Evolutionary conservation across 2,329 filamentous ascomycete species (phyloP), one percentile per base, ranked within the genome.

Genomic region (Tricladium varicosporioides): DNA sequence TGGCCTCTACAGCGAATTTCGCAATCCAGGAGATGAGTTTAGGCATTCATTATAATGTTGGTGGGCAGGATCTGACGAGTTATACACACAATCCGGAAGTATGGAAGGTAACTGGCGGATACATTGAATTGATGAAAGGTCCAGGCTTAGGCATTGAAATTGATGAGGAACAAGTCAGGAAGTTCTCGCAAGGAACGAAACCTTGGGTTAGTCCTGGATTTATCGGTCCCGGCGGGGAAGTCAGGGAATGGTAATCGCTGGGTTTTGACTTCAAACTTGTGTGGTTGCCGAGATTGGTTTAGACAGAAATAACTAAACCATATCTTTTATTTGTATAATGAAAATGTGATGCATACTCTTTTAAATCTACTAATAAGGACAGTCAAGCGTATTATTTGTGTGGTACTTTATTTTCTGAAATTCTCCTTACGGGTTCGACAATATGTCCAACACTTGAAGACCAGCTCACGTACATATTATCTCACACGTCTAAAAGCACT

Each of bases 21-120:
- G 82, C 80, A 0, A 91, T 92, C 32, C 84, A 89, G 67, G 88
- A 92, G 71, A 91, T 91, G 89, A 87, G 84, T 53, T 67, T 91
- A 31, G 89, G 88, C 0, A 92, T 92, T 64, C 89, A 92, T 69
- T 92, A 92, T 68, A 92, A 92, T 63, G 80, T 78, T 0, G 85
- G 82, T 1, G 78, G 82, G 1, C 77, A 84, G 63, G 87, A 90
- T 67, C 74, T 89, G 54, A 80, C 80, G 11, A 87, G 80, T 22
- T 91, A 91, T 67, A 76, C 85, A 1, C 82, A 80, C 65, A 82
- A 90, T 63, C 78, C 83, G 0, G 78, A 80, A 50, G 81, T 89
- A 0, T 90, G 87, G 77, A 75, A 83, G 43, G 82, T 91, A 5
- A 76, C 80, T n/a, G 79, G 83, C 46, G 88, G 88, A 0, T 87